phyloP scores from a whole-genome alignment of 495 filamentous ascomycete species.

The Aspergillus diversus region DNA sequence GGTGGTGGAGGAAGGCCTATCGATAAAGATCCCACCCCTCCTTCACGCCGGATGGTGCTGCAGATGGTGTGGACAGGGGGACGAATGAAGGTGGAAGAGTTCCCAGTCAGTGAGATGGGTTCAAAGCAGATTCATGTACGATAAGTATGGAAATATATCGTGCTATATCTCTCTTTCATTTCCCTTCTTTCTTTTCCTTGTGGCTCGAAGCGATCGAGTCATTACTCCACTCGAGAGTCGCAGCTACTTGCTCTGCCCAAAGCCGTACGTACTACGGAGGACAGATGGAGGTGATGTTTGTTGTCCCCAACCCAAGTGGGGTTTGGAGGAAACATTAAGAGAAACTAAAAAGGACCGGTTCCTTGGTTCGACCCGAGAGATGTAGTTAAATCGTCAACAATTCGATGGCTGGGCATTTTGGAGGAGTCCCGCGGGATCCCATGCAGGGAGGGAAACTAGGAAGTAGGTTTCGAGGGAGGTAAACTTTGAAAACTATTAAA shows the following conservation, averaged over 20 bases:
- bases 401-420: conserved; percentile 10
- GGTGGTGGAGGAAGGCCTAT: conserved; percentile 28
- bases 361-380: conserved; percentile 22
- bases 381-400: conserved; percentile 12
- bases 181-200: background rate
- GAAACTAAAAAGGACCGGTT: conserved; percentile 23
- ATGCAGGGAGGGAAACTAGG: background rate
- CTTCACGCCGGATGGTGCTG: conserved; percentile 18
- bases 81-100: conserved; percentile 2
- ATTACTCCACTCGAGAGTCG: background rate
- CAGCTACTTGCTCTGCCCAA: background rate
- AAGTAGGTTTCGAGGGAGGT: background rate
- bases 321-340: conserved; percentile 6
- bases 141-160: too few species aligned
- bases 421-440: conserved; percentile 1
- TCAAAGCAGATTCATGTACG: too few species aligned
- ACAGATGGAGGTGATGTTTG: conserved; percentile 17
- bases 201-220: background rate
- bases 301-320: conserved; percentile 26
- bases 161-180: background rate
- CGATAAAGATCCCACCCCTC: conserved; percentile 35
- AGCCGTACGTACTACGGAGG: background rate
- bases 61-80: conserved; percentile 9
- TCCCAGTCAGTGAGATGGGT: too few species aligned
- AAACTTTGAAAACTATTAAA: background rate